These are phyloP conservation scores for Filosporella fistucella DNA, from an alignment of 495 filamentous ascomycete genomes.

Conservation along the genomic window DNA sequence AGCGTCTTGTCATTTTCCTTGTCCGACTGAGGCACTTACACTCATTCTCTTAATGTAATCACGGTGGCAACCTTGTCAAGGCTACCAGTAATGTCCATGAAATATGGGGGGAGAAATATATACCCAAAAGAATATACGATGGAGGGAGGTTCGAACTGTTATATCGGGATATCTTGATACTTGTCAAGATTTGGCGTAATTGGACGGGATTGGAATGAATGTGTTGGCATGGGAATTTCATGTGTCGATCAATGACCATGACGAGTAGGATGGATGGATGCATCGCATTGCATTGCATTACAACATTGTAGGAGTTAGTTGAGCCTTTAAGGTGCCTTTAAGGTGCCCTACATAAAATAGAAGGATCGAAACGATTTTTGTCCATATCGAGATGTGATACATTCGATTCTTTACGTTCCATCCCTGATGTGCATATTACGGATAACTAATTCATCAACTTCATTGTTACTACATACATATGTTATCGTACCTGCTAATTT, in stretches of 20 bases:
- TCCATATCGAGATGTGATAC: no score
- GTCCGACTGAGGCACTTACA: neutral
- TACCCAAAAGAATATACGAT: conserved; percentile 21
- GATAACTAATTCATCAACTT: no score
- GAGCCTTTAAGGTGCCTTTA: no score
- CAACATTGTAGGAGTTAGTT: no score
- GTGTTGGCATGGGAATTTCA: neutral
- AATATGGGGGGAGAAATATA: conserved; percentile 15
- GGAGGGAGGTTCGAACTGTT: conserved; percentile 4
- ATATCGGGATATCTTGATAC: neutral
- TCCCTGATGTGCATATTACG: no score
- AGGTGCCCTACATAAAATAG: no score
- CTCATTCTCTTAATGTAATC: conserved; percentile 28
- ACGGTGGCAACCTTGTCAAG: neutral
- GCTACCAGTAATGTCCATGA: conserved; percentile 23
- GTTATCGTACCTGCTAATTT: no score
- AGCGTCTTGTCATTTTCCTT: conserved; percentile 9
- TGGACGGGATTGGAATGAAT: neutral
- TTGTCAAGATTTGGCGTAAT: conserved; percentile 9
- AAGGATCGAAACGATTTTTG: no score
- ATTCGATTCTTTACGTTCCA: no score
- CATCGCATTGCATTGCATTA: conserved; percentile 11
- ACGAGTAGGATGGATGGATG: neutral
- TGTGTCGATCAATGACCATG: conserved; percentile 21
- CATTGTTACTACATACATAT: no score